These are phyloP conservation scores for Cladosporium sp. DNA, from an alignment of 2,329 filamentous ascomycete genomes.

Conservation along the genomic window DNA sequence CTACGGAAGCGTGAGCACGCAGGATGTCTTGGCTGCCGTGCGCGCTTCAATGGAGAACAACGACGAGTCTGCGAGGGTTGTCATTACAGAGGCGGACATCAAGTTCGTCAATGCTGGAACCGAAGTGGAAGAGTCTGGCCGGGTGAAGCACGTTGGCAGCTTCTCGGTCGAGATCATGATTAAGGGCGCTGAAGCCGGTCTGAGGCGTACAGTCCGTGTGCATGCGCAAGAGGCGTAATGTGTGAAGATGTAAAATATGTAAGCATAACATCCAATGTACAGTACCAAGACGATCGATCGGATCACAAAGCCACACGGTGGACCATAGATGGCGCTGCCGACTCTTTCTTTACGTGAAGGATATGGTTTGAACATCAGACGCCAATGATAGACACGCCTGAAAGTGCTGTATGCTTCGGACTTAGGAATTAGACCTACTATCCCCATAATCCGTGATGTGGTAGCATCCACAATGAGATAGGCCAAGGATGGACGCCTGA, in stretches of 20 bases:
- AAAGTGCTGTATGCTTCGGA: not conserved
- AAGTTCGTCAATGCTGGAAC: conserved; percentile 46
- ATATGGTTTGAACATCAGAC: not conserved
- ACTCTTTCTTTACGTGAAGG: not conserved
- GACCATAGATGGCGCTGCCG: not conserved
- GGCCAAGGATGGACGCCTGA: not conserved
- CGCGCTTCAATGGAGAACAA: conserved; percentile 52
- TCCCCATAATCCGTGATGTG: not conserved
- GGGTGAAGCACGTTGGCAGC: conserved; percentile 55
- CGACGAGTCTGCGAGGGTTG: conserved; percentile 52
- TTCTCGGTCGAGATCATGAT: conserved; percentile 54
- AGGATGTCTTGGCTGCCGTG: conserved; percentile 53
- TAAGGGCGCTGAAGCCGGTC: conserved; percentile 45
- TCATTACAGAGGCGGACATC: conserved; percentile 52
- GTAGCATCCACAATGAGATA: not conserved
- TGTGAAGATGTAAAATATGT: not conserved
- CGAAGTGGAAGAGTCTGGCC: conserved; percentile 39
- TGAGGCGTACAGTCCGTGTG: conserved; percentile 47
- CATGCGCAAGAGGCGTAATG: conserved; percentile 37
- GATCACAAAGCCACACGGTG: not conserved
- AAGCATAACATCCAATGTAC: conserved; percentile 17
- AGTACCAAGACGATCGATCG: not conserved
- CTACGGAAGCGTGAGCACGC: conserved; percentile 56
- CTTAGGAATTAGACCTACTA: not conserved
- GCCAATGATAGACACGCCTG: not conserved